phyloP scores from a whole-genome alignment of 2,329 filamentous ascomycete species.

The Pseudogymnoascus sp. region DNA sequence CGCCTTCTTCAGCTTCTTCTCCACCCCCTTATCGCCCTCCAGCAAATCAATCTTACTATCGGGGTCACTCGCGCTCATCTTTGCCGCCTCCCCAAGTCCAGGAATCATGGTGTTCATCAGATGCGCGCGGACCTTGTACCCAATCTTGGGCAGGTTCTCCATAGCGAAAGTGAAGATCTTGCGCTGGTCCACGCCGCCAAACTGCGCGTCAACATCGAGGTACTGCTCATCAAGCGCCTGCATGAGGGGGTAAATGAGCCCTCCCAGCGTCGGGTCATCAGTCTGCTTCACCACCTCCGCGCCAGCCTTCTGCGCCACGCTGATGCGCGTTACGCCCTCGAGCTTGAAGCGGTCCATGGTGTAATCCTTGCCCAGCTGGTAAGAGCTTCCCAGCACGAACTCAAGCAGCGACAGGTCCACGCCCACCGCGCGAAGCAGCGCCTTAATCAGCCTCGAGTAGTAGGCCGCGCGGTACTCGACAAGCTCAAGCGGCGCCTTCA shows the following conservation, averaged over 20 bases:
- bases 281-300: slow-evolving; percentile 93
- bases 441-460: slow-evolving; percentile 70
- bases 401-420: slow-evolving; percentile 71
- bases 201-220: slow-evolving; percentile 79
- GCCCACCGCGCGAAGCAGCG: slow-evolving; percentile 66
- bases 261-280: slow-evolving; percentile 63
- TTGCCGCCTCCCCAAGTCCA: slow-evolving; percentile 68
- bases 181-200: slow-evolving; percentile 78
- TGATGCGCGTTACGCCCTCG: slow-evolving; percentile 29
- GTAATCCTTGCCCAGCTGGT: slow-evolving; percentile 68
- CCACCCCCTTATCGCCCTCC: slow-evolving; percentile 64
- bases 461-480: slow-evolving; percentile 75
- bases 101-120: slow-evolving; percentile 85
- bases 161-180: slow-evolving; percentile 84
- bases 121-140: slow-evolving; percentile 66
- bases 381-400: slow-evolving; percentile 77
- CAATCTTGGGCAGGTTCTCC: slow-evolving; percentile 76
- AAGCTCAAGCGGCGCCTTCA: slow-evolving; percentile 82
- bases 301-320: slow-evolving; percentile 71
- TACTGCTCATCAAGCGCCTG: slow-evolving; percentile 89
- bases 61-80: slow-evolving; percentile 73
- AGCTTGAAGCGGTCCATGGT: slow-evolving; percentile 84
- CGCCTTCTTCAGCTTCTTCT: slow-evolving; percentile 81
- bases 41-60: slow-evolving; percentile 92
- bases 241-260: slow-evolving; percentile 76